Percentiles rank a stretch among this genome's conserved stretches.
Evolutionary conservation across 768 basidiomycete species (phyloP).

Genomic region (Leucocoprinus leucothites): DNA sequence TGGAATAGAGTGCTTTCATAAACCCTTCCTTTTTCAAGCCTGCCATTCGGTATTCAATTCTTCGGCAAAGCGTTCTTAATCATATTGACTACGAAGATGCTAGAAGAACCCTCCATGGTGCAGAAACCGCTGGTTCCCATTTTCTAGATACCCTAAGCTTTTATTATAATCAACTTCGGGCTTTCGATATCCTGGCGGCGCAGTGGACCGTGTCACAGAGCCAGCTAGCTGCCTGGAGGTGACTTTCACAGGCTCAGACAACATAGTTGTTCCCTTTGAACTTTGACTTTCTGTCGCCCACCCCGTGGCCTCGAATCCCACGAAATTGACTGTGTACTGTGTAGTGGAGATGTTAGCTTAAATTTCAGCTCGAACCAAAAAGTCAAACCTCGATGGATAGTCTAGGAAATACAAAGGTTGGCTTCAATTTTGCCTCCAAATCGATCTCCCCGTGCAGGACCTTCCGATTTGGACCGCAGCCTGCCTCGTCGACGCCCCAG

Average conservation of each 20-base stretch:
- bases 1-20: no score
- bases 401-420: conserved; percentile 7
- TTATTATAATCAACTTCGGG: conserved; percentile 8
- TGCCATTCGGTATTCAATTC: no score
- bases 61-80: background rate
- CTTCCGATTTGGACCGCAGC: background rate
- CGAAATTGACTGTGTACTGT: conserved; percentile 2
- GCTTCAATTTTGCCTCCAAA: conserved; percentile 5
- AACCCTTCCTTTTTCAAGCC: no score
- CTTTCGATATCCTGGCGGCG: conserved; percentile 11
- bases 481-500: conserved; percentile 30
- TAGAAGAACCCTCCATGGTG: background rate
- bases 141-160: conserved; percentile 8
- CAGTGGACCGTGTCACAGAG: conserved; percentile 2
- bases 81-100: background rate
- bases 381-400: conserved; percentile 9
- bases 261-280: background rate
- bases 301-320: conserved; percentile 5
- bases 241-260: background rate
- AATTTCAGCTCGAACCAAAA: background rate
- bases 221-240: conserved; percentile 11
- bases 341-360: background rate
- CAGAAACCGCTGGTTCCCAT: conserved; percentile 10
- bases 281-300: conserved; percentile 1
- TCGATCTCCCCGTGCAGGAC: conserved; percentile 7